Evolutionary conservation across 1,284 basidiomycete genomes (phyloP).

Genomic region (Pascua sp.): DNA sequence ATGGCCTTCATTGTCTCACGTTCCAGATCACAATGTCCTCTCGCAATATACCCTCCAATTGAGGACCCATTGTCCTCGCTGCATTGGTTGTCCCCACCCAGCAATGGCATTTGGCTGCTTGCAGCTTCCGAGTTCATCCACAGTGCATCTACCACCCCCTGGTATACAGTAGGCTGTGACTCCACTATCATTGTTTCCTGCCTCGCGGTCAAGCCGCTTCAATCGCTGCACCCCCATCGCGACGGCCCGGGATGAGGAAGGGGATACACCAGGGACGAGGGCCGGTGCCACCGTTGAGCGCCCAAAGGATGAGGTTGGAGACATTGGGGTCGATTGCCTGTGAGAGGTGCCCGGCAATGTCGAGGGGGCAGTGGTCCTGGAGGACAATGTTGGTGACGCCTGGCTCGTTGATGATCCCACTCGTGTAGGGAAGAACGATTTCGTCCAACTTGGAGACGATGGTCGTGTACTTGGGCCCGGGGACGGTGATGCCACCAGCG

Average conservation of each 20-base stretch:
- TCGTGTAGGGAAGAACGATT: conserved; percentile 5
- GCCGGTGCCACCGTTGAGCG: conserved; percentile 2
- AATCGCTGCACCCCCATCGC: not conserved
- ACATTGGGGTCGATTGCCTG: conserved; percentile 8
- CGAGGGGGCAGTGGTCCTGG: conserved; percentile 7
- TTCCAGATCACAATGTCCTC: no score
- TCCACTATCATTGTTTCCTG: no score
- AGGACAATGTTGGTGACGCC: conserved; percentile 12
- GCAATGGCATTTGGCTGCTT: no score
- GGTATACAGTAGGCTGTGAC: no score
- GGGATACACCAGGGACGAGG: conserved; percentile 1
- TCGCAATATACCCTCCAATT: no score
- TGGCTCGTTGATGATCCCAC: conserved; percentile 6
- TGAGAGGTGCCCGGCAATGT: conserved; percentile 4
- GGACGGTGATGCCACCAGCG: conserved; percentile 4
- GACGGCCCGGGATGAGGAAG: not conserved
- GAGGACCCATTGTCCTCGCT: no score
- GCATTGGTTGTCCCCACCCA: no score
- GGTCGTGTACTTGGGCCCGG: conserved; percentile 8
- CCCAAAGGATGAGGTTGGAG: conserved; percentile 1
- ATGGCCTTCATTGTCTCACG: no score
- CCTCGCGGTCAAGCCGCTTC: no score
- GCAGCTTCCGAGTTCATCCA: no score
- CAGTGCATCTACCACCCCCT: no score
- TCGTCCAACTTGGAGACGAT: conserved; percentile 6